Evolutionary conservation across 1,139 yeast genomes (phyloP), one percentile per base, ranked within the genome.

Genomic region (Ogataea hybrid): DNA sequence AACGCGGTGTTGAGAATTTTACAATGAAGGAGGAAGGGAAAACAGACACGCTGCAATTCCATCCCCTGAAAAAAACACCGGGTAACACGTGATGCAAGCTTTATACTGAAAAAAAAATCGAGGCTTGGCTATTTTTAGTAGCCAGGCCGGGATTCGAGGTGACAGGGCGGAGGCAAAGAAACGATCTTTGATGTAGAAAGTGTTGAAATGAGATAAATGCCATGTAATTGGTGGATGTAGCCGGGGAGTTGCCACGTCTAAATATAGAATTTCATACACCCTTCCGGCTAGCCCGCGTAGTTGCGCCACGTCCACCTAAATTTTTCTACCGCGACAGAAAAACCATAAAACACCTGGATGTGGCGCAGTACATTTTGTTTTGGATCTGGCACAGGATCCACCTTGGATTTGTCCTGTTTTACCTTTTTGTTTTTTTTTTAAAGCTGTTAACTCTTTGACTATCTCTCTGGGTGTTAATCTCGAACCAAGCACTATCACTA

Each of bases 331-430:
- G 40, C 40, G 41, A 37, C 25, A 14, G 31, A 37, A 37, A 37
- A 37, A 28, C 25, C 25, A 23, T 22, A 21, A 25, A 10, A 14
- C 28, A 10, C 32, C 32, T 11, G 20, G 34, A 33, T 23, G 42
- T 39, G 42, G 42, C 42, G 42, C 37, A 33, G 37, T 7, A 16
- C 18, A 9, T 23, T 29, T 18, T 23, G 29, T 28, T 39, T 39
- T 28, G 35, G 31, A 39, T 39, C 42, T 39, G 37, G 28, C n/a
- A n/a, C n/a, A n/a, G n/a, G n/a, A n/a, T n/a, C n/a, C n/a, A n/a
- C n/a, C n/a, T n/a, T n/a, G n/a, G n/a, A n/a, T n/a, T n/a, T n/a
- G n/a, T n/a, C n/a, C n/a, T n/a, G n/a, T n/a, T n/a, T n/a, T n/a
- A n/a, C n/a, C n/a, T n/a, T n/a, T n/a, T n/a, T n/a, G n/a, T n/a